Base-by-base conservation (phyloP, 768 basidiomycete genomes). In the Mycena sanguinolenta region DNA sequence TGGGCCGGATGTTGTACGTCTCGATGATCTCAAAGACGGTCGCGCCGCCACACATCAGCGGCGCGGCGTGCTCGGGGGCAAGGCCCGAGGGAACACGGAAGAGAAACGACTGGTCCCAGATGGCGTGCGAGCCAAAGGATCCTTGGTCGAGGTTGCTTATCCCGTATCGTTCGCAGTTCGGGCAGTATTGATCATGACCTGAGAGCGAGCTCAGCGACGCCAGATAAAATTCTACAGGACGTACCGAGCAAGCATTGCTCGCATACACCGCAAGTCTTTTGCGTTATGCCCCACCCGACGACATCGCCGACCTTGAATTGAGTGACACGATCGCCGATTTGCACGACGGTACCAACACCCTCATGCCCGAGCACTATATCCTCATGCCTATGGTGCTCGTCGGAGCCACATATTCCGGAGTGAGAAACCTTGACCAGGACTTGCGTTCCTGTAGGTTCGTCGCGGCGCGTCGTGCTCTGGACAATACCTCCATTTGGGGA, bases 331-430 rank as follows among this genome's bases (percentile, higher is more conserved):
- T 23, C 4, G 23, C 71, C 71, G 25, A 66, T n/a, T 38, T 60
- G n/a, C 30, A 57, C 46, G 16, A 73, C 67, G 6, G 58, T 70
- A 25, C 52, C 69, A 23, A 28, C 66, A 0, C 68, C 55, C 2
- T 84, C 84, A 54, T 82, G 72, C 36, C 78, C 73, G 38, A 81
- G 68, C 23, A 80, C 81, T 70, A 79, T 80, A 57, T 82, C 80
- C 9, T 27, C 53, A 23, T 58, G 14, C 66, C 75, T 76, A 71
- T 73, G 79, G 58, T 83, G 84, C 49, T 78, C 75, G 74, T 84
- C 83, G 0, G 83, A 83, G 55, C 82, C 83, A 39, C 83, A 83
- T 13, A 83, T 27, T 16, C 55, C 55, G 1, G 79, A 81, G 30
- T 81, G 80, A 17, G 80, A 82, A 60, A 82, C 65, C 66, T 63